Base-by-base conservation (phyloP, 2,329 filamentous ascomycete genomes). In the Sporothrix inflata region DNA sequence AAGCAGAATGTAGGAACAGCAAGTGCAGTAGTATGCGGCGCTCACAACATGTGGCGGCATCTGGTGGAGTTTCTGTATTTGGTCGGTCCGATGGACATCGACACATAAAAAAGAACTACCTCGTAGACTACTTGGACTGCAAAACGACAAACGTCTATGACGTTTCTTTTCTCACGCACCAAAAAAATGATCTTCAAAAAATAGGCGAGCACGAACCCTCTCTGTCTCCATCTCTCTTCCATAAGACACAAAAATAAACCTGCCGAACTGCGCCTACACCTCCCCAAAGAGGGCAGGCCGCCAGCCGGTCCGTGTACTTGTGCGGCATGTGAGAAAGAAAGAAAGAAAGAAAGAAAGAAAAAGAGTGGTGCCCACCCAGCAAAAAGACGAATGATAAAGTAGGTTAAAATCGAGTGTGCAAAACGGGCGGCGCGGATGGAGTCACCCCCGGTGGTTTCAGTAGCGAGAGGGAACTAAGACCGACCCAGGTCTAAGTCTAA, bases 321-420 rank as follows among this genome's bases (percentile, higher is more conserved):
- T 16, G 7, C 14, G 19, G 9, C 8, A 51, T 45, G 47, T 16
- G 24, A 34, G 47, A 42, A 42, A 3, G n/a, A 42, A 38, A 63
- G 60, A 42, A 11, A 38, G 57, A 40, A 21, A 40, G 38, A 24
- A 42, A 24, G 4, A 16, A 42, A 65, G 14, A 9, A 45, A 40
- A 27, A 42, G 30, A 27, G 38, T 65, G 27, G 45, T 19, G 65
- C 27, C 65, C 45, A 14, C 45, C 65, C 16, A 51, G 65, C 45
- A 63, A 65, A 61, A 63, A 55, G 57, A 71, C 57, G 69, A 71
- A 71, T 53, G 69, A 51, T 71, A 71, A 71, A 14, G 24, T 34
- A 16, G n/a, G 42, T 67, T n/a, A 5, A n/a, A 30, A 51, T 21
- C 6, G 47, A 49, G 47, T n/a, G n/a, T 42, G 47, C 30, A 34